Percentiles rank a stretch among this genome's conserved stretches.
Evolutionary conservation across 108 stramenopile genomes (phyloP).

Genomic region (Skeletonema grethae): DNA sequence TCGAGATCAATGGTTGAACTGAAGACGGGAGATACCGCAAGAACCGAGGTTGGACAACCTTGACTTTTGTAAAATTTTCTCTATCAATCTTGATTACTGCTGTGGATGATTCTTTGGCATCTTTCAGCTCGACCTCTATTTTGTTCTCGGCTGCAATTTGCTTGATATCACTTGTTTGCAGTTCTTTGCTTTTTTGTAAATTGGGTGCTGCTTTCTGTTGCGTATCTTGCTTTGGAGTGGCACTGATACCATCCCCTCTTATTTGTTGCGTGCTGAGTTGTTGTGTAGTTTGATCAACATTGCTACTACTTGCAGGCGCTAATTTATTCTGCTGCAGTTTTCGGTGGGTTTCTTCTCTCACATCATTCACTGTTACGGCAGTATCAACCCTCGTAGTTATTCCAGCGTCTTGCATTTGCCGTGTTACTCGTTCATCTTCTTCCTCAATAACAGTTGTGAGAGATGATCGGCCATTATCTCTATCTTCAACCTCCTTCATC

Average conservation of each 20-base stretch:
- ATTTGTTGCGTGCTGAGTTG: not conserved
- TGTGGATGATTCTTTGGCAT: slow-evolving; percentile 8
- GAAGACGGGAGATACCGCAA: slow-evolving; percentile 40
- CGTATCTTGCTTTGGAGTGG: not conserved
- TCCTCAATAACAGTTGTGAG: not conserved
- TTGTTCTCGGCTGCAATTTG: slow-evolving; percentile 37
- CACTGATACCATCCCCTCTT: not conserved
- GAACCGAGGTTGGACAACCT: slow-evolving; percentile 29
- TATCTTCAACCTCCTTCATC: not conserved
- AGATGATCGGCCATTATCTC: not conserved
- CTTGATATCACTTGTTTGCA: slow-evolving; percentile 41
- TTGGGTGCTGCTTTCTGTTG: not conserved
- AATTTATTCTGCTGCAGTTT: not conserved
- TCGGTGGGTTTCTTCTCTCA: not conserved
- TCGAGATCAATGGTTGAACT: slow-evolving; percentile 31
- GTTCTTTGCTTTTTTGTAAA: slow-evolving; percentile 4
- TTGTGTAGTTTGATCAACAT: not conserved
- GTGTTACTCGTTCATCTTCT: not conserved
- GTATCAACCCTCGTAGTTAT: not conserved
- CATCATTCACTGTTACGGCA: slow-evolving; percentile 5
- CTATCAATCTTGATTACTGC: slow-evolving; percentile 41
- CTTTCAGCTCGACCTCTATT: slow-evolving; percentile 37
- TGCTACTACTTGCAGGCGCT: not conserved
- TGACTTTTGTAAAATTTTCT: slow-evolving; percentile 42
- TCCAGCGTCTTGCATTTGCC: not conserved